phyloP scores from a whole-genome alignment of 352 stramenopile genomes.

The Globisporangium mamillatum region DNA sequence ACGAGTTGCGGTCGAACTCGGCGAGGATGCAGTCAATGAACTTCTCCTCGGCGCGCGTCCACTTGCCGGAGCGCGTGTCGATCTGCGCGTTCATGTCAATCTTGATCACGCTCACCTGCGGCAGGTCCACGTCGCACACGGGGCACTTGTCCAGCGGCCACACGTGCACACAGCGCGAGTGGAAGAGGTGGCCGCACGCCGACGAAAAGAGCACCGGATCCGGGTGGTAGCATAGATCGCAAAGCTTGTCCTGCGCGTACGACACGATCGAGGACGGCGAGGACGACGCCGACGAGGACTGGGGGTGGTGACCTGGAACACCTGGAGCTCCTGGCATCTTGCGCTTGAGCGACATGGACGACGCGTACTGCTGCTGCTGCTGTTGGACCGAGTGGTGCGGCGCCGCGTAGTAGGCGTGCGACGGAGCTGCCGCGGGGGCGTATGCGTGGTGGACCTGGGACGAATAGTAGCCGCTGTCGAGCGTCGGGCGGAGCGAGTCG shows the following conservation, averaged over 20 bases:
- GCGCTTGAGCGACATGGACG: constrained; percentile 36
- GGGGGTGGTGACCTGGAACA: neutral
- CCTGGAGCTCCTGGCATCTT: constrained; percentile 26
- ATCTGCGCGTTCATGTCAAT: constrained; percentile 76
- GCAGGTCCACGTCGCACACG: constrained; percentile 51
- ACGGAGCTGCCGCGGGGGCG: constrained; percentile 3
- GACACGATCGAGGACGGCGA: constrained; percentile 4
- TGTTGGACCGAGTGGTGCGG: constrained; percentile 3
- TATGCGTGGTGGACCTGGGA: constrained; percentile 36
- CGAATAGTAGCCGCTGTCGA: constrained; percentile 31
- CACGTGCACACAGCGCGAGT: constrained; percentile 80
- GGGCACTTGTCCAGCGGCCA: constrained; percentile 71
- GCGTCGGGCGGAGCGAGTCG: constrained; percentile 27
- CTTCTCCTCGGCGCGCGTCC: constrained; percentile 81
- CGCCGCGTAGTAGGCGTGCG: constrained; percentile 15
- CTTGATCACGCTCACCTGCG: constrained; percentile 57
- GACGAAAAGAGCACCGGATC: constrained; percentile 73
- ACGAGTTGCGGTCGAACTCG: constrained; percentile 74
- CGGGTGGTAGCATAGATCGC: constrained; percentile 75
- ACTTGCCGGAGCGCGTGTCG: constrained; percentile 77
- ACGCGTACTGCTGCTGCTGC: constrained; percentile 18
- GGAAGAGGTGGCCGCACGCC: constrained; percentile 79
- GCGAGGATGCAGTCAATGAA: constrained; percentile 82
- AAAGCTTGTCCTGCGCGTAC: constrained; percentile 40
- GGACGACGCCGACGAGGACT: constrained; percentile 11